phyloP scores from a whole-genome alignment of 1,139 yeast genomes.

The Taiozyma sp. region DNA sequence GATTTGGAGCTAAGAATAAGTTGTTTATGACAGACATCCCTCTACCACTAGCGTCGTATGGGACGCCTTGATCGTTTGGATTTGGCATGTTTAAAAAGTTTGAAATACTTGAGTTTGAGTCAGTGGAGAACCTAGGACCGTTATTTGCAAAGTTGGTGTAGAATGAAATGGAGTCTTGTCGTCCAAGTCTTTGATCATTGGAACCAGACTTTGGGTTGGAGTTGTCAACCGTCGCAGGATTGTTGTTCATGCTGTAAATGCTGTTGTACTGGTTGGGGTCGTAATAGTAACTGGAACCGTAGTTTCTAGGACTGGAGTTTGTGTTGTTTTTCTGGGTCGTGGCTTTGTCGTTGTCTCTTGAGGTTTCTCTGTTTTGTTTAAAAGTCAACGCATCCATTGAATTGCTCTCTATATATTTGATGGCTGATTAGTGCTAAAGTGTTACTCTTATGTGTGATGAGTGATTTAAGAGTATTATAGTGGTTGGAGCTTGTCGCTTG shows the following conservation, averaged over 20 bases:
- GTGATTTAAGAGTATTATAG: too few relatives aligned
- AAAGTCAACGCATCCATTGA: slow-evolving; percentile 16
- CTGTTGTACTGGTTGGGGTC: not conserved
- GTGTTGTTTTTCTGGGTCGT: not conserved
- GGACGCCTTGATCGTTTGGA: slow-evolving; percentile 11
- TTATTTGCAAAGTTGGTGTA: slow-evolving; percentile 18
- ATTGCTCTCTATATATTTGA: too few relatives aligned
- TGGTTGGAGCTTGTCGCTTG: too few relatives aligned
- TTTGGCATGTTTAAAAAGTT: slow-evolving; percentile 18
- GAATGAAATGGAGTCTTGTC: slow-evolving; percentile 24
- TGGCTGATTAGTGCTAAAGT: too few relatives aligned
- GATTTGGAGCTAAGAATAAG: slow-evolving; percentile 14
- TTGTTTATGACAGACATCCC: slow-evolving; percentile 33
- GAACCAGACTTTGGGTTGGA: not conserved
- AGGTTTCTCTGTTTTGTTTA: slow-evolving; percentile 7
- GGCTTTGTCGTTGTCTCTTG: slow-evolving; percentile 1
- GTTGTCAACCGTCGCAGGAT: slow-evolving; percentile 1
- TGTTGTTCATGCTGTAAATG: slow-evolving; percentile 4
- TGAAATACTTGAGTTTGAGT: slow-evolving; percentile 23
- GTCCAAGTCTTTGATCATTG: slow-evolving; percentile 6
- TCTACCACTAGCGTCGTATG: slow-evolving; percentile 24
- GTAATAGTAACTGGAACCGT: slow-evolving; percentile 4
- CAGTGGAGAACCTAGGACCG: slow-evolving; percentile 24
- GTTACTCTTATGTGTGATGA: too few relatives aligned
- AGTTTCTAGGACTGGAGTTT: slow-evolving; percentile 13